A percentile compares a stretch with the other conserved stretches of the same genome.
Conservation (phyloP, 2,329 filamentous ascomycete genomes). For the Neonectria hederae region DNA sequence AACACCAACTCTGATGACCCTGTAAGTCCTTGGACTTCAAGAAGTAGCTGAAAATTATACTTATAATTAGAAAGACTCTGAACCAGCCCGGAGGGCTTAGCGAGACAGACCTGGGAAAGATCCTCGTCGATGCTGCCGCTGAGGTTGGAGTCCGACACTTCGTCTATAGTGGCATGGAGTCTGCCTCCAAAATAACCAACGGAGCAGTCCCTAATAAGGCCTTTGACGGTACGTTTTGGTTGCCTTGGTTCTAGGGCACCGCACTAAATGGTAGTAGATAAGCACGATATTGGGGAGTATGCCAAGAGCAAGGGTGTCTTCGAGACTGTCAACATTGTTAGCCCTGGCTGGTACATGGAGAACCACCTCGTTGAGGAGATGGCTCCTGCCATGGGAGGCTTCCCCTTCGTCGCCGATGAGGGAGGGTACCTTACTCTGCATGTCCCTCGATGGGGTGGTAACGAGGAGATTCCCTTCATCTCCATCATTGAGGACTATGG, state of each 20-base stretch:
- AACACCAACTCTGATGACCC: slow-evolving; percentile 48
- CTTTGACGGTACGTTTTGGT: slow-evolving; percentile 46
- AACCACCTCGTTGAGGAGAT: slow-evolving; percentile 50
- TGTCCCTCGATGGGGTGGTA: slow-evolving; percentile 52
- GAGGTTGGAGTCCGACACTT: slow-evolving; percentile 48
- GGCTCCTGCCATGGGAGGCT: slow-evolving; percentile 51
- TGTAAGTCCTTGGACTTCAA: slow-evolving; percentile 25
- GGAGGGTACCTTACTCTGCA: slow-evolving; percentile 50
- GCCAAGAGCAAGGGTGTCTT: slow-evolving; percentile 47
- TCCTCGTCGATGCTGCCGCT: slow-evolving; percentile 46
- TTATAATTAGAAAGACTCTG: slow-evolving; percentile 33
- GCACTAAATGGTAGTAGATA: slow-evolving; percentile 42
- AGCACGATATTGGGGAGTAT: slow-evolving; percentile 51
- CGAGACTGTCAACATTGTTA: slow-evolving; percentile 47
- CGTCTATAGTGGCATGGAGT: slow-evolving; percentile 49
- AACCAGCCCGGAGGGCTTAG: slow-evolving; percentile 40
- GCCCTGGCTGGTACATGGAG: slow-evolving; percentile 55
- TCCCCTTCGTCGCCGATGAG: slow-evolving; percentile 47
- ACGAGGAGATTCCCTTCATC: slow-evolving; percentile 49
- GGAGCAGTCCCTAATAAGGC: slow-evolving; percentile 45
- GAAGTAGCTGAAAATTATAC: background rate
- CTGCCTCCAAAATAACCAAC: slow-evolving; percentile 45
- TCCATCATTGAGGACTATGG: slow-evolving; percentile 54
- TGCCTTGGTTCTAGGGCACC: no score
- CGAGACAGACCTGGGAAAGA: slow-evolving; percentile 49